Base-by-base conservation (phyloP, 1,284 basidiomycete genomes). In the Schizophyllum amplum region DNA sequence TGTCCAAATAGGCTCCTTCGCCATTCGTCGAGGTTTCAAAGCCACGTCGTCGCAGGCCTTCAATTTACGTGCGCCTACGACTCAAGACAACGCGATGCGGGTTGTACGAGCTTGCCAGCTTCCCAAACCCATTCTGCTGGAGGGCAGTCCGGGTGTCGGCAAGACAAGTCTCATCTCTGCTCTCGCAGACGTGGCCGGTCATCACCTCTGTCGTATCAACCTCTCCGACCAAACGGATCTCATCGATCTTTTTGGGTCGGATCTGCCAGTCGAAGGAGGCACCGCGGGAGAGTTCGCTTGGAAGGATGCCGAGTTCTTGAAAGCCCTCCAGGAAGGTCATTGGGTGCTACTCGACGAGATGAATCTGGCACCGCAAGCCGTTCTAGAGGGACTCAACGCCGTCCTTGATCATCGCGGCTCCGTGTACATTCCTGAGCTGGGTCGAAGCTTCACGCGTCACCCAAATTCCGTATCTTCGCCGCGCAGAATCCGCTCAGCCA, bases 281-380 rank as follows among this genome's bases (percentile, higher is more conserved):
- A 77, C 80, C 11, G 84, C 93, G 3, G 96, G 96, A 55, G 92
- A 97, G 69, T 99, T 99, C 69, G 87, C 87, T 2, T 99, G 98
- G 97, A 92, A 89, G 67, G 94, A 98, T 62, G 97, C 96, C 0
- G 94, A 98, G 53, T 99, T 99, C 69, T 78, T 99, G 54, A 84
- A 83, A 60, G 96, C 97, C 0, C 78, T 99, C 75, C 93, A 94
- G 71, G 83, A 87, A 58, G 97, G 97, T 3, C 85, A 92, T 63
- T 98, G 95, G 95, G 96, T 99, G 4, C 79, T 99, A 15, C 81
- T 99, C 5, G 97, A 99, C 71, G 97, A 99, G 72, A 98, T 98
- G 95, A 98, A 98, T 68, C 79, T 98, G 20, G 96, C 95, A 1
- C 94, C 95, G 24, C 93, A 96, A 69, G 88, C 97, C 0, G 91